Percentiles rank a stretch among this genome's conserved stretches.
phyloP scores from a whole-genome alignment of 2,329 filamentous ascomycete species.

The Calonectria fujianensis region DNA sequence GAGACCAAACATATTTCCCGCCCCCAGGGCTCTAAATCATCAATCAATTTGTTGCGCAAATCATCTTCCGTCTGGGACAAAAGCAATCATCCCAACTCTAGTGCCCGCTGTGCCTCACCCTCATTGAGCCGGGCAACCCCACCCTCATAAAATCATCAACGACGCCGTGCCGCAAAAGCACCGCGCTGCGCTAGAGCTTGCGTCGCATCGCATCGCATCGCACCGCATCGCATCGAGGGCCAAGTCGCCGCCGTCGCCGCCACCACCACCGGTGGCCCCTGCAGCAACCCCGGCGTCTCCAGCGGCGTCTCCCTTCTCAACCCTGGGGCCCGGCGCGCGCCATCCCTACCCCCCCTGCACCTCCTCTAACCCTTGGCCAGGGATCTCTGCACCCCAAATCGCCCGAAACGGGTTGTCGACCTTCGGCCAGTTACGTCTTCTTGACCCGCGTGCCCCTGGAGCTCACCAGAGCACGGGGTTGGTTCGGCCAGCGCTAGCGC shows the following conservation, averaged over 20 bases:
- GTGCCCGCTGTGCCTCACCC: conserved; percentile 30
- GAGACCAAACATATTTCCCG: conserved; percentile 3
- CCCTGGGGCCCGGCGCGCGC: conserved; percentile 19
- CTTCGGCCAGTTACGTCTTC: conserved; percentile 17
- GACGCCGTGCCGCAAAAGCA: conserved; percentile 26
- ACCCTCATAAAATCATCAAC: conserved; percentile 29
- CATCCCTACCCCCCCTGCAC: background rate
- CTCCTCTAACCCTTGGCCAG: conserved; percentile 19
- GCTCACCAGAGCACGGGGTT: conserved; percentile 5
- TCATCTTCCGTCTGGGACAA: conserved; percentile 11
- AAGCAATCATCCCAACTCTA: conserved; percentile 32
- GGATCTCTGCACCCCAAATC: conserved; percentile 33
- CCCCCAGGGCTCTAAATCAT: conserved; percentile 2
- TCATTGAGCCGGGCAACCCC: conserved; percentile 12
- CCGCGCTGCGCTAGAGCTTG: conserved; percentile 27
- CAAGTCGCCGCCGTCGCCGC: conserved; percentile 33
- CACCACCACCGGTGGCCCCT: conserved; percentile 19
- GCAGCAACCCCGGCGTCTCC: conserved; percentile 8
- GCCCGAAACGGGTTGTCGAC: conserved; percentile 30
- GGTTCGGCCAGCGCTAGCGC: conserved; percentile 25
- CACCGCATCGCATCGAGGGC: conserved; percentile 21
- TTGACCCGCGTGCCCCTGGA: conserved; percentile 17
- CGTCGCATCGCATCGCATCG: conserved; percentile 32
- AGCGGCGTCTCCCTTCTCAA: conserved; percentile 28
- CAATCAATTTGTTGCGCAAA: conserved; percentile 28